These are phyloP conservation scores for Tricholoma sp. DNA, from an alignment of 768 basidiomycete species.

Conservation along the genomic window DNA sequence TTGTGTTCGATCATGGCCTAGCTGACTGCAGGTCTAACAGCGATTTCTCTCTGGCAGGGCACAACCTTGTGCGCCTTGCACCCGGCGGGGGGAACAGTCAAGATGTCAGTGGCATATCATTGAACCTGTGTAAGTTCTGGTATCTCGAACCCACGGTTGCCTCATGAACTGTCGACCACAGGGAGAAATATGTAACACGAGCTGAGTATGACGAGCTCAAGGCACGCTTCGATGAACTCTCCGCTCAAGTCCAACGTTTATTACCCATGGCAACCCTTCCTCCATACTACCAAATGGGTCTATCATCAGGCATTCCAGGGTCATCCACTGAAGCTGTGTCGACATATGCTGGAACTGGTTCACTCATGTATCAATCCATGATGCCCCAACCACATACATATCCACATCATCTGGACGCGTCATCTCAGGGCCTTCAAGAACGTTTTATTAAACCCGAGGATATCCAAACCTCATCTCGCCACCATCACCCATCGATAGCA, in stretches of 20 bases:
- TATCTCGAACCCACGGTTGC: slow-evolving; percentile 11
- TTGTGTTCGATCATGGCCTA: slow-evolving; percentile 13
- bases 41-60: slow-evolving; percentile 36
- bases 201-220: slow-evolving; percentile 75
- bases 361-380: slow-evolving; percentile 29
- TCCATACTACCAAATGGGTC: slow-evolving; percentile 31
- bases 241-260: slow-evolving; percentile 47
- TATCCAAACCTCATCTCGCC: slow-evolving; percentile 15
- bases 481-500: slow-evolving; percentile 13
- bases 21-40: slow-evolving; percentile 19
- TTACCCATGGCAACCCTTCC: slow-evolving; percentile 19
- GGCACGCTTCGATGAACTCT: slow-evolving; percentile 56
- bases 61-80: slow-evolving; percentile 79
- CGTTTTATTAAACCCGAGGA: slow-evolving; percentile 25
- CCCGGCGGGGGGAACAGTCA: slow-evolving; percentile 70
- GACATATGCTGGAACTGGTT: slow-evolving; percentile 18
- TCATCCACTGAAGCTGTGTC: slow-evolving; percentile 28
- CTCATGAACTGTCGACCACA: slow-evolving; percentile 21
- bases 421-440: slow-evolving; percentile 18
- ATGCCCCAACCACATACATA: slow-evolving; percentile 29
- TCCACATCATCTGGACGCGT: slow-evolving; percentile 16
- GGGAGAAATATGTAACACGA: slow-evolving; percentile 78
- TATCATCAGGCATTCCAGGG: slow-evolving; percentile 23
- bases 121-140: slow-evolving; percentile 65
- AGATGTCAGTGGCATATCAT: slow-evolving; percentile 83